A percentile compares a stretch with the other conserved stretches of the same genome.
Evolutionary conservation across 768 basidiomycete species (phyloP).

Genomic region (Calocera viscosa): DNA sequence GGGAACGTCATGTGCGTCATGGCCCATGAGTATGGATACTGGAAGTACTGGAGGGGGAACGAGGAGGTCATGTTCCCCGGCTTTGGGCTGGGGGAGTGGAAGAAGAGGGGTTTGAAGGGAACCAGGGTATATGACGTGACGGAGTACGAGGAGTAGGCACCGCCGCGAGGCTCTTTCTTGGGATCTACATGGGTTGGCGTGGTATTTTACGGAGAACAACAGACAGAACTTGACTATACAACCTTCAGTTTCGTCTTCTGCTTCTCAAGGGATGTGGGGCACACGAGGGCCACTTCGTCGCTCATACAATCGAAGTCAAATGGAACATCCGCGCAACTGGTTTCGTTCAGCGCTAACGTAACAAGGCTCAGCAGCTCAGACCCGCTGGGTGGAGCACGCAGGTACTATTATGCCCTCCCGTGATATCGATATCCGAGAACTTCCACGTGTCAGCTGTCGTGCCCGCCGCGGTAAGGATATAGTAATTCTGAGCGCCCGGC

Average conservation of each 20-base stretch:
- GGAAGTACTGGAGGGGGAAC: constrained; percentile 1
- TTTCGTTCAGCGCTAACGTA: too few species aligned
- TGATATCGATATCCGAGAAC: constrained; percentile 15
- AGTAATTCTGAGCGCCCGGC: constrained; percentile 13
- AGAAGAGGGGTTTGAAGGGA: constrained; percentile 4
- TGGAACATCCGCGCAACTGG: too few species aligned
- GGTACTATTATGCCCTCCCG: constrained; percentile 13
- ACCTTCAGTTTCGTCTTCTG: not conserved
- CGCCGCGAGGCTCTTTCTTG: not conserved
- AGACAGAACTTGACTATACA: not conserved
- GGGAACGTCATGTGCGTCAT: not conserved
- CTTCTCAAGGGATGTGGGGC: not conserved
- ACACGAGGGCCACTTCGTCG: too few species aligned
- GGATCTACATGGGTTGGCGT: not conserved
- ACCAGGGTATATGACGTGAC: constrained; percentile 4
- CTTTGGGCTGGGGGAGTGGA: not conserved
- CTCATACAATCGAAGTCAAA: too few species aligned
- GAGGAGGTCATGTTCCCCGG: constrained; percentile 5
- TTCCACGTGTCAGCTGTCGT: constrained; percentile 12
- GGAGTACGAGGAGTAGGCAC: not conserved
- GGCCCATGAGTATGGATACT: constrained; percentile 6
- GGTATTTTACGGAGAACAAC: too few species aligned
- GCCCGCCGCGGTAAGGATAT: constrained; percentile 14
- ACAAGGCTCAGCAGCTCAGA: constrained; percentile 11
- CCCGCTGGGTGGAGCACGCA: constrained; percentile 11